Percentiles rank a stretch among this genome's conserved stretches.
phyloP scores from a whole-genome alignment of 2,329 filamentous ascomycete genomes.

The Cladosporium sp. region DNA sequence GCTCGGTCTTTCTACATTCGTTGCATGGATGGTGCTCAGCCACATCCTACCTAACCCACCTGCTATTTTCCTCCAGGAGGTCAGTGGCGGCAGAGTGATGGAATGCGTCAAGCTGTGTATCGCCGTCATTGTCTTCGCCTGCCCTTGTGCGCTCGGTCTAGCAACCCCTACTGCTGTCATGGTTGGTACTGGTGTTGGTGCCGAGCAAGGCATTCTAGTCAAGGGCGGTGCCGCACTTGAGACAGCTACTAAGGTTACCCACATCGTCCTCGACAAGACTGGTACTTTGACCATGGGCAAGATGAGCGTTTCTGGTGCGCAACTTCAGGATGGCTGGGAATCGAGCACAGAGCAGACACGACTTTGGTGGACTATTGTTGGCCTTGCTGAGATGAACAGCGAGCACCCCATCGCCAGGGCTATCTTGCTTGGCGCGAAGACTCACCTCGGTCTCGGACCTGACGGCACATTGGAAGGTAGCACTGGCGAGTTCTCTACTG shows the following conservation, averaged over 20 bases:
- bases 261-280: slow-evolving; percentile 92
- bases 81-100: slow-evolving; percentile 88
- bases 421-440: slow-evolving; percentile 70
- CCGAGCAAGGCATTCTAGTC: slow-evolving; percentile 93
- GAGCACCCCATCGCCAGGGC: slow-evolving; percentile 96
- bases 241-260: slow-evolving; percentile 81
- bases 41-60: slow-evolving; percentile 82
- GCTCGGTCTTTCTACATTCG: slow-evolving; percentile 79
- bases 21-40: slow-evolving; percentile 91
- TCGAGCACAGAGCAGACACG: slow-evolving; percentile 63
- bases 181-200: slow-evolving; percentile 96
- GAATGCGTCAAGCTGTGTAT: slow-evolving; percentile 97
- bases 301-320: slow-evolving; percentile 80
- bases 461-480: slow-evolving; percentile 78
- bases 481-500: slow-evolving; percentile 77
- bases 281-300: slow-evolving; percentile 91
- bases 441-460: slow-evolving; percentile 65
- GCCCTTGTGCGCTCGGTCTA: slow-evolving; percentile 91
- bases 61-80: slow-evolving; percentile 74
- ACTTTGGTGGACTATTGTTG: slow-evolving; percentile 94
- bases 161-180: slow-evolving; percentile 96
- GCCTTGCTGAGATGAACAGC: slow-evolving; percentile 90
- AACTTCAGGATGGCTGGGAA: slow-evolving; percentile 66
- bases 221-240: slow-evolving; percentile 93
- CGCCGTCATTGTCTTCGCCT: slow-evolving; percentile 96